These are phyloP conservation scores for Aureoboletus auriporus DNA, from an alignment of 768 basidiomycete species.

Conservation along the genomic window DNA sequence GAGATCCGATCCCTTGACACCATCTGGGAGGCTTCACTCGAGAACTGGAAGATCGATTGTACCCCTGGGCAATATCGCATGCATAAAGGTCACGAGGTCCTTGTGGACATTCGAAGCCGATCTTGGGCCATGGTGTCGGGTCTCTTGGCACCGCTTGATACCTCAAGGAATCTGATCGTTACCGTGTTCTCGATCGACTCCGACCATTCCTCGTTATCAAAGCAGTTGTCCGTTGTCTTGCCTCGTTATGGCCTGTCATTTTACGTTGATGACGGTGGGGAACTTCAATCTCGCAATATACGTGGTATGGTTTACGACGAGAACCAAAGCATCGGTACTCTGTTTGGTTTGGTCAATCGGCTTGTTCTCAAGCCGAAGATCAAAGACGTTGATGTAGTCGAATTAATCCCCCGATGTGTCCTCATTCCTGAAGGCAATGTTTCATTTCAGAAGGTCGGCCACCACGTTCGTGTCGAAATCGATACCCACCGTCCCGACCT, in stretches of 20 bases:
- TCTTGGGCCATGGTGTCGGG: slow-evolving; percentile 25
- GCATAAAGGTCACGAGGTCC: not conserved
- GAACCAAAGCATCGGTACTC: slow-evolving; percentile 38
- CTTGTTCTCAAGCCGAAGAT: slow-evolving; percentile 36
- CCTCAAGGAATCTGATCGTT: slow-evolving; percentile 18
- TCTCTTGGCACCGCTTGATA: slow-evolving; percentile 21
- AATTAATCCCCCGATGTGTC: slow-evolving; percentile 14
- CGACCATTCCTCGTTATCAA: not conserved
- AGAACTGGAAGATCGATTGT: slow-evolving; percentile 25
- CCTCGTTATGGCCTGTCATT: slow-evolving; percentile 42
- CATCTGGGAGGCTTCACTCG: slow-evolving; percentile 20
- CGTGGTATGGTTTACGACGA: slow-evolving; percentile 38
- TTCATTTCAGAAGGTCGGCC: slow-evolving; percentile 27
- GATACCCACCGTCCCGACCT: not conserved
- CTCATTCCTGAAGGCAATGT: slow-evolving; percentile 37
- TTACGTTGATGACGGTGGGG: slow-evolving; percentile 27
- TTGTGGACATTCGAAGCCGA: slow-evolving; percentile 27
- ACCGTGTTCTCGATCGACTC: not conserved
- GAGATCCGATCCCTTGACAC: slow-evolving; percentile 25
- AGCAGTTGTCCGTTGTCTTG: slow-evolving; percentile 28
- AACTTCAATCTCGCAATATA: slow-evolving; percentile 38
- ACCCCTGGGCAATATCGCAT: not conserved
- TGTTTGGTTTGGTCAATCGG: slow-evolving; percentile 40
- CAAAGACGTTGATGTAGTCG: not conserved
- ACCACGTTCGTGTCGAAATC: slow-evolving; percentile 11